phyloP scores from a whole-genome alignment of 441 rosid genomes.

The Mallotus repandus region DNA sequence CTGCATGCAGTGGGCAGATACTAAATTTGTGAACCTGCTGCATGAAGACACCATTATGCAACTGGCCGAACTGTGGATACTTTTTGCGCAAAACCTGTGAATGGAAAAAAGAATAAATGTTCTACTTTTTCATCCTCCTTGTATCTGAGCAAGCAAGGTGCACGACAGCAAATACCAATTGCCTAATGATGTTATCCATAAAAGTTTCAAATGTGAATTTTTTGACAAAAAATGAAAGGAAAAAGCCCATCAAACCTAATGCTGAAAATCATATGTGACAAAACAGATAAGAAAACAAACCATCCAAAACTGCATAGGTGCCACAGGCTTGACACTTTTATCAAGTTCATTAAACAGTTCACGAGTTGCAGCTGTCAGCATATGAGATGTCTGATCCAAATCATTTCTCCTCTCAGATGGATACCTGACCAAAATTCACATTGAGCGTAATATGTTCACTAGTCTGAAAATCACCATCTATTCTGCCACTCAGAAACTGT shows the following conservation, averaged over 20 bases:
- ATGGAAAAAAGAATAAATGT: conserved; percentile 7
- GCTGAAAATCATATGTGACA: conserved; percentile 1
- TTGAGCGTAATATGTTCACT: conserved; percentile 5
- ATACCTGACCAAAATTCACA: conserved; percentile 45
- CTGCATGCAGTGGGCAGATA: background rate
- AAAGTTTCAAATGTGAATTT: background rate
- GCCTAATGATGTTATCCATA: conserved; percentile 4
- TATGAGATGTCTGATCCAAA: conserved; percentile 84
- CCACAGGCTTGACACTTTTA: conserved; percentile 82
- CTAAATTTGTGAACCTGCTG: conserved; percentile 63
- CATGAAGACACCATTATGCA: conserved; percentile 94
- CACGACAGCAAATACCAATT: conserved; percentile 3
- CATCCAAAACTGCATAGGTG: conserved; percentile 96
- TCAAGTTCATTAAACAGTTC: conserved; percentile 82
- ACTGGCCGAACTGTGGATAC: conserved; percentile 89
- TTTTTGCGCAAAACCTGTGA: conserved; percentile 82
- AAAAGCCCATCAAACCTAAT: background rate
- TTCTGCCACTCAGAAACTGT: background rate
- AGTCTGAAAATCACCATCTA: conserved; percentile 14
- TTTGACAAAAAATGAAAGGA: background rate
- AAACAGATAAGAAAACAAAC: conserved; percentile 37
- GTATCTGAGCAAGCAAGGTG: background rate
- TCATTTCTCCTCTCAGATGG: conserved; percentile 66
- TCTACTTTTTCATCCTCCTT: background rate
- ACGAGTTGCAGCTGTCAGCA: conserved; percentile 83